phyloP scores from a whole-genome alignment of 179 eudicot species.

The Gypsophila paniculata region DNA sequence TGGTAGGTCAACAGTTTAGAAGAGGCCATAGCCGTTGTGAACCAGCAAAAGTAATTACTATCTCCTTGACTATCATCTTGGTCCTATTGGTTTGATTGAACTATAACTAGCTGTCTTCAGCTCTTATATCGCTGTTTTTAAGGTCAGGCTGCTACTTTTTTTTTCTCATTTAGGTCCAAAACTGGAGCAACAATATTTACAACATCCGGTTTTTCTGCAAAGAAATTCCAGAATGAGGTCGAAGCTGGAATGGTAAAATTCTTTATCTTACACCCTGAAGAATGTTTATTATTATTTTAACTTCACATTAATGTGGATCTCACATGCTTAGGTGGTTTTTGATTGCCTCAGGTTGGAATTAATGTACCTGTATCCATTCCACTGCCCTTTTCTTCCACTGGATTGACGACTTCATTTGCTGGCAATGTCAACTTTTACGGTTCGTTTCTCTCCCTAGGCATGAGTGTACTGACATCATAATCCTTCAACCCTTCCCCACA shows the following conservation, averaged over 20 bases:
- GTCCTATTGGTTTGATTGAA: neutral
- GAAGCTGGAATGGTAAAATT: conserved; percentile 65
- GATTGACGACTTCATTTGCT: conserved; percentile 15
- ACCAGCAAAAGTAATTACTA: conserved; percentile 51
- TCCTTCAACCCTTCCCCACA: too few species aligned
- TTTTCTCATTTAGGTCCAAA: conserved; percentile 41
- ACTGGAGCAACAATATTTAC: conserved; percentile 83
- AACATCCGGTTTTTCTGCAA: conserved; percentile 59
- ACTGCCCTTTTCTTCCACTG: conserved; percentile 24
- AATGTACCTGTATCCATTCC: conserved; percentile 25
- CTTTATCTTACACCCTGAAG: conserved; percentile 1
- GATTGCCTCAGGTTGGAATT: conserved; percentile 27
- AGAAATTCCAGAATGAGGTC: conserved; percentile 67
- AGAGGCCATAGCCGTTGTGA: conserved; percentile 58
- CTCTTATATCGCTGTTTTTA: neutral
- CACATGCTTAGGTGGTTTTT: conserved; percentile 14
- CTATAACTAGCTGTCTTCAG: neutral
- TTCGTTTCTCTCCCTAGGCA: conserved; percentile 10
- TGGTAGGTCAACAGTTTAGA: conserved; percentile 62
- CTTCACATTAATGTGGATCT: neutral
- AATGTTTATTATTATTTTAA: neutral
- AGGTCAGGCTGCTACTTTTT: neutral
- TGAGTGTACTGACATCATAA: too few species aligned
- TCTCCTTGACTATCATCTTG: conserved; percentile 7
- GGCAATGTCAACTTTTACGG: conserved; percentile 21